Percentiles rank a stretch among this genome's conserved stretches.
Conservation (phyloP, 129 eudicot species). For the Flaveria bidentis region DNA sequence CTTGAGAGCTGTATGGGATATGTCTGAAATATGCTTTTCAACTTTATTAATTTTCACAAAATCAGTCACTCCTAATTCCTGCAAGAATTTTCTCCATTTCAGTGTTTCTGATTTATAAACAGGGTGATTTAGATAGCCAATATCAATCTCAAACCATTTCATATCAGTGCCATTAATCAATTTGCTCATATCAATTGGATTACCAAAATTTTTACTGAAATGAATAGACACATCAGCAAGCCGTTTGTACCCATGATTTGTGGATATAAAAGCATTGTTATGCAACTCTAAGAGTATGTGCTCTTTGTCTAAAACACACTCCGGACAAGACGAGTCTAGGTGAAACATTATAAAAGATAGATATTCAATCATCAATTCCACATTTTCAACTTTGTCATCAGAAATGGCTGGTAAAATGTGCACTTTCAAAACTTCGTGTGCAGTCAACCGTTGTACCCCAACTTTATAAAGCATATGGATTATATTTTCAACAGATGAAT, state of each 20-base stretch:
- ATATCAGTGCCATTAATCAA: conserved; percentile 47
- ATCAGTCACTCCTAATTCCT: conserved; percentile 68
- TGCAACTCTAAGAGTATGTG: conserved; percentile 48
- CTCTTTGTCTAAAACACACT: conserved; percentile 56
- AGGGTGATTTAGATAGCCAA: conserved; percentile 48
- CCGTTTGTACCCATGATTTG: conserved; percentile 62
- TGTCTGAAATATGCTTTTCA: conserved; percentile 45
- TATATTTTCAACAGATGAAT: conserved; percentile 39
- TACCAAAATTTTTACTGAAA: conserved; percentile 59
- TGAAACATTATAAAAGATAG: conserved; percentile 65
- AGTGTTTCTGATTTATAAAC: conserved; percentile 40
- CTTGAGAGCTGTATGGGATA: conserved; percentile 36
- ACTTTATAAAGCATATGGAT: conserved; percentile 55
- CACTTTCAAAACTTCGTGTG: conserved; percentile 63
- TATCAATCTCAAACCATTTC: conserved; percentile 63
- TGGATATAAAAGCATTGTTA: conserved; percentile 55
- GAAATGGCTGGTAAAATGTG: conserved; percentile 64
- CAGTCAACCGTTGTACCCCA: conserved; percentile 67
- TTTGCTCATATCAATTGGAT: conserved; percentile 45
- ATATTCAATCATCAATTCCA: conserved; percentile 54
- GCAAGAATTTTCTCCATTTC: conserved; percentile 65
- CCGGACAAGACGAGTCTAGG: conserved; percentile 53
- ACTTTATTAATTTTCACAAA: conserved; percentile 52
- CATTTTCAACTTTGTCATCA: conserved; percentile 37
- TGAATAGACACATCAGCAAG: conserved; percentile 58